Base-by-base conservation (phyloP, 495 filamentous ascomycete genomes). In the Sphaerosporella brunnea region DNA sequence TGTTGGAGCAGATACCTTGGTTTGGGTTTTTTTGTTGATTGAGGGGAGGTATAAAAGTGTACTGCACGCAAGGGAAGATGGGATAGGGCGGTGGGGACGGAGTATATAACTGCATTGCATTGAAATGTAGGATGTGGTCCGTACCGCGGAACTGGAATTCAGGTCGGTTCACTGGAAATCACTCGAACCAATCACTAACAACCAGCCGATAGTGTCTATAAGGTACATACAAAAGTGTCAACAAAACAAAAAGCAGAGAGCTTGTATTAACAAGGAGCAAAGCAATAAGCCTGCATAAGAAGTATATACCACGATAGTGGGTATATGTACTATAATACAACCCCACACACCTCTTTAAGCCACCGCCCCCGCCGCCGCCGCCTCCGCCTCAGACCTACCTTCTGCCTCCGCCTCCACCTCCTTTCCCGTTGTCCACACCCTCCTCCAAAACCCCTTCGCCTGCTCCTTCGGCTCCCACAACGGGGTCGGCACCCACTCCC, bases 401-500 rank as follows among this genome's bases (percentile, higher is more conserved):
- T 44, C 41, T 23, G 4, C n/a, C 41, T 44, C n/a, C 2, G 23
- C 41, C 43, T 36, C 19, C 23, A 20, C 24, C 23, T 21, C n/a
- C n/a, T 7, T n/a, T 1, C 43, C 25, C 43, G 20, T 8, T 1
- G 4, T 35, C 43, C 25, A 36, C 32, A 46, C 25, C 43, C 24
- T 46, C 24, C 26, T 7, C 40, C 40, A 43, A 43, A 25, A 24
- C 1, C 40, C 23, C 23, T n/a, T 26, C 1, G 5, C 43, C 43
- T 34, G 8, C 43, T 35, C 28, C 23, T 9, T 10, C 24, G 20
- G 20, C 43, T 46, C 43, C 57, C 57, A 60, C 43, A 60, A 25
- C 26, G 57, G 57, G 10, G 45, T 55, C 34, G 51, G 46, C 21
- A 41, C 42, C 36, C 49, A 45, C 21, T 50, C 49, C 28, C 28